Conservation (phyloP, 176 grass and related monocot species). For the Canna indica region DNA sequence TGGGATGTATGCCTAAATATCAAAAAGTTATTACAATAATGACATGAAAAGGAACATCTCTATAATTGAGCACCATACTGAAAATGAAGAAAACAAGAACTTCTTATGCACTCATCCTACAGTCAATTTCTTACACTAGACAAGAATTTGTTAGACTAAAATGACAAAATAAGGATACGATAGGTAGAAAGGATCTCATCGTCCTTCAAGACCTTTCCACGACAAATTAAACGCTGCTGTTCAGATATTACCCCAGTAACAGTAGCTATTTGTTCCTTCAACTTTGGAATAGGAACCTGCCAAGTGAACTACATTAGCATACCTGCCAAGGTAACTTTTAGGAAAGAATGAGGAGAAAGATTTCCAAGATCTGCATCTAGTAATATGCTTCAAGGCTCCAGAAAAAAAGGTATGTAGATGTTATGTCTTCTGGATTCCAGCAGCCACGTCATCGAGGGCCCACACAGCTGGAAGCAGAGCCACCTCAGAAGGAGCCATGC, state of each 20-base stretch:
- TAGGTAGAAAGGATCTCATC: conserved; percentile 91
- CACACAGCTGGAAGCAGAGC: too few relatives aligned
- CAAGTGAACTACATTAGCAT: conserved; percentile 10
- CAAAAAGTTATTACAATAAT: not conserved
- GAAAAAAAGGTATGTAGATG: too few relatives aligned
- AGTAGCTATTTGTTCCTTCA: conserved; percentile 93
- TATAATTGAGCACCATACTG: not conserved
- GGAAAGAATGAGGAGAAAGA: not conserved
- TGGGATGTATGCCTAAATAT: not conserved
- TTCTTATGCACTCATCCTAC: not conserved
- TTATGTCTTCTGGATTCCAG: too few relatives aligned
- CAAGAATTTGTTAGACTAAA: not conserved
- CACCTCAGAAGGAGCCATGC: too few relatives aligned
- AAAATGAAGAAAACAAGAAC: not conserved
- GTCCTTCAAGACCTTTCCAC: conserved; percentile 88
- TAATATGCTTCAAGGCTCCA: not conserved
- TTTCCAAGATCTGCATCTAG: not conserved
- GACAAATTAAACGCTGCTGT: conserved; percentile 91
- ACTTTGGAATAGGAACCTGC: conserved; percentile 83
- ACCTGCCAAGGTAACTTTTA: not conserved
- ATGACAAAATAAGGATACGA: conserved; percentile 54
- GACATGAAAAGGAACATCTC: not conserved
- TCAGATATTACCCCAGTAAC: conserved; percentile 81
- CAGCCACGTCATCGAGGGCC: too few relatives aligned
- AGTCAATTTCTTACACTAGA: too few relatives aligned